Evolutionary conservation across 148 eudicot genomes (phyloP).

Genomic region (Heliamphora exappendiculata): DNA sequence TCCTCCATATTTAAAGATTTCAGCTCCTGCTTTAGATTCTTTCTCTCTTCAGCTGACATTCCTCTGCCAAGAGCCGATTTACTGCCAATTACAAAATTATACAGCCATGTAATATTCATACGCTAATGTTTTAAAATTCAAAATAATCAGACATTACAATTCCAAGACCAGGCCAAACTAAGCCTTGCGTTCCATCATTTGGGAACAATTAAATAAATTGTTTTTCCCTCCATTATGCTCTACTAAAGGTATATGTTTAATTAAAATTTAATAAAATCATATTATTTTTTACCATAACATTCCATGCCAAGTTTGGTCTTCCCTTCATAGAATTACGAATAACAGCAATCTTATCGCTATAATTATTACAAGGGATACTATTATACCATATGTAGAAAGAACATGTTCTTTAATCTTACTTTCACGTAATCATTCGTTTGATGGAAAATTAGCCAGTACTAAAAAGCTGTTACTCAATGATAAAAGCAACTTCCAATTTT

Average conservation of each 20-base stretch:
- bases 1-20: slow-evolving; percentile 63
- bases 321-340: too few relatives aligned
- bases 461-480: not conserved
- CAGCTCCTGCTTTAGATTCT: slow-evolving; percentile 55
- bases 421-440: not conserved
- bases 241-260: too few relatives aligned
- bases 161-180: not conserved
- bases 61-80: slow-evolving; percentile 64
- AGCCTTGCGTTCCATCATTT: not conserved
- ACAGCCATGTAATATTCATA: not conserved
- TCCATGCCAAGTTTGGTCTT: too few relatives aligned
- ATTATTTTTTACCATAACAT: too few relatives aligned
- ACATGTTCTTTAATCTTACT: not conserved
- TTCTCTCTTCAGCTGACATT: slow-evolving; percentile 66
- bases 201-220: not conserved
- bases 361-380: not conserved
- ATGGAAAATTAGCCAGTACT: not conserved
- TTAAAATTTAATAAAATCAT: too few relatives aligned
- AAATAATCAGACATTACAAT: not conserved
- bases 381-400: not conserved
- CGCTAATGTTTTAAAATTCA: not conserved
- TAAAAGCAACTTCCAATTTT: not conserved
- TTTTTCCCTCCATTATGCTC: too few relatives aligned
- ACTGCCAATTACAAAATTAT: slow-evolving; percentile 28
- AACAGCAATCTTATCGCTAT: too few relatives aligned